phyloP scores from a whole-genome alignment of 257 asterid species.

The Linaria vulgaris region DNA sequence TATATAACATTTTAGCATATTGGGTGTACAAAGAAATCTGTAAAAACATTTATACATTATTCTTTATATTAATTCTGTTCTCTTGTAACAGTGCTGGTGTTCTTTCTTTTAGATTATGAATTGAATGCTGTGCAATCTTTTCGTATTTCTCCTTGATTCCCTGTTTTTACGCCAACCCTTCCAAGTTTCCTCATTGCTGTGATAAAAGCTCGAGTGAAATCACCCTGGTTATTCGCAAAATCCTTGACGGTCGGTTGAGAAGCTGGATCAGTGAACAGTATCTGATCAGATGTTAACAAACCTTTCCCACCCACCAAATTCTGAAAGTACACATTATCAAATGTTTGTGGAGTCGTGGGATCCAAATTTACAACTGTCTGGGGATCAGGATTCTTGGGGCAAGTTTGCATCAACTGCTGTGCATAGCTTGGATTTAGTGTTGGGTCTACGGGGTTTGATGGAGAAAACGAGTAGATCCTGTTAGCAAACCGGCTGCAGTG shows the following conservation, averaged over 20 bases:
- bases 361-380: slow-evolving; percentile 51
- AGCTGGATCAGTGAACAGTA: slow-evolving; percentile 46
- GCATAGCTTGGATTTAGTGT: slow-evolving; percentile 56
- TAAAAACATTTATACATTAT: slow-evolving; percentile 20
- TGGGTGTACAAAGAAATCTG: neutral
- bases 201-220: slow-evolving; percentile 50
- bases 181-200: slow-evolving; percentile 74
- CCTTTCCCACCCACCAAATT: slow-evolving; percentile 63
- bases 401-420: slow-evolving; percentile 48
- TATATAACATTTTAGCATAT: slow-evolving; percentile 14
- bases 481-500: slow-evolving; percentile 67
- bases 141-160: slow-evolving; percentile 55
- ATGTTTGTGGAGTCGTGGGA: slow-evolving; percentile 51
- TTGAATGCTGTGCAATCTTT: slow-evolving; percentile 61
- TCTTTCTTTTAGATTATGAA: slow-evolving; percentile 20
- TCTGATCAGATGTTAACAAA: slow-evolving; percentile 75
- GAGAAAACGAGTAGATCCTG: slow-evolving; percentile 54
- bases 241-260: slow-evolving; percentile 45
- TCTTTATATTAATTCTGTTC: neutral
- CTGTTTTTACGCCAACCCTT: slow-evolving; percentile 65
- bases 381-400: slow-evolving; percentile 60
- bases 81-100: neutral
- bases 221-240: slow-evolving; percentile 47
- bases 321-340: slow-evolving; percentile 62
- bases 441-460: slow-evolving; percentile 56